Conservation (phyloP, 768 basidiomycete species). For the Crucibulum laeve region DNA sequence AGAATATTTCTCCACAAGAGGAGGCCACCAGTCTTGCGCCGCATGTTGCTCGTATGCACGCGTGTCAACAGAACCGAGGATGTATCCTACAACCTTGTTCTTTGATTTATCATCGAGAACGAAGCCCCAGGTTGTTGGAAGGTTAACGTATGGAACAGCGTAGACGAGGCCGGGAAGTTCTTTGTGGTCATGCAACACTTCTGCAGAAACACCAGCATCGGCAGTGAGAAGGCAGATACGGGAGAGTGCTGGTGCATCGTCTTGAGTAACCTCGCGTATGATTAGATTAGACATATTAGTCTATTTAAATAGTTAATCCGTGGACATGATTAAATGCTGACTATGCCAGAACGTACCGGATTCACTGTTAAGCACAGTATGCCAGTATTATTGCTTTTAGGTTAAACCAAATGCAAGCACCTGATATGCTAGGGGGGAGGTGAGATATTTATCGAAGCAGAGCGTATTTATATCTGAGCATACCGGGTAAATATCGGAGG, state of each 20-base stretch:
- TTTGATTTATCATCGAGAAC: conserved; percentile 55
- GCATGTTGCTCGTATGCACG: conserved; percentile 56
- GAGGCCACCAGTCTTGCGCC: conserved; percentile 61
- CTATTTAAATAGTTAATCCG: too few relatives aligned
- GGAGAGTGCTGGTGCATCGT: conserved; percentile 56
- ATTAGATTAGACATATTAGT: conserved; percentile 32
- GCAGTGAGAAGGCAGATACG: conserved; percentile 73
- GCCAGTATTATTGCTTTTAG: too few relatives aligned
- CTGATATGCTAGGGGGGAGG: too few relatives aligned
- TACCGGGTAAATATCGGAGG: too few relatives aligned
- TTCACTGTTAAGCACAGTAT: too few relatives aligned
- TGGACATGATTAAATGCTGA: too few relatives aligned
- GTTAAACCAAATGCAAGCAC: too few relatives aligned
- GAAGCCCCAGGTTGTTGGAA: conserved; percentile 69
- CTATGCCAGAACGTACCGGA: too few relatives aligned
- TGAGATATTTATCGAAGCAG: too few relatives aligned
- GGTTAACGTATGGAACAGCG: conserved; percentile 70
- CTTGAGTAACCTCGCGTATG: conserved; percentile 53
- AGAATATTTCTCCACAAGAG: conserved; percentile 52
- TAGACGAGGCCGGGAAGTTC: conserved; percentile 72
- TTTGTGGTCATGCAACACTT: conserved; percentile 50
- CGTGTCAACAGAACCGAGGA: conserved; percentile 65
- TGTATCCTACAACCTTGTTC: conserved; percentile 63
- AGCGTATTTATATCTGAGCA: too few relatives aligned
- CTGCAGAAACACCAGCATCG: conserved; percentile 65